Conservation (phyloP, 768 basidiomycete genomes). For the Termitomyces sp. region DNA sequence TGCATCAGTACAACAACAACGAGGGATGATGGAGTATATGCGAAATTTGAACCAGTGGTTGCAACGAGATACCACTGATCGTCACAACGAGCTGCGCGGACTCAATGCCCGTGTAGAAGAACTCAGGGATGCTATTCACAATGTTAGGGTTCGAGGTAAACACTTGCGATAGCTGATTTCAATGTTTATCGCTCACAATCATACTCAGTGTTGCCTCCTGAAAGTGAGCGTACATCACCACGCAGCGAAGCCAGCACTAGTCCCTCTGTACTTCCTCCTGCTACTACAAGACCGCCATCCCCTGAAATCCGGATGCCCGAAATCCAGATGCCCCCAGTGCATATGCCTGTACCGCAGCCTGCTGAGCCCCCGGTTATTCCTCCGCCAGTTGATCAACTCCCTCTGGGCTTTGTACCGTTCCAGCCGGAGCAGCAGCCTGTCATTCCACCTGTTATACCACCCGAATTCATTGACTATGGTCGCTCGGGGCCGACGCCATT, state of each 20-base stretch:
- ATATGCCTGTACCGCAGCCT: conserved; percentile 11
- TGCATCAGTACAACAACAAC: conserved; percentile 75
- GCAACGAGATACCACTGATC: conserved; percentile 72
- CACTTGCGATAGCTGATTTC: neutral
- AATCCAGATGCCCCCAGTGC: neutral
- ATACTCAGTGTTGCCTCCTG: conserved; percentile 8
- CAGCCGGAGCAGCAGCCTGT: no score
- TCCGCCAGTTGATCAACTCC: conserved; percentile 7
- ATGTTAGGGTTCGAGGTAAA: conserved; percentile 34
- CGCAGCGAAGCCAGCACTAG: conserved; percentile 6
- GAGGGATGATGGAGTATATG: conserved; percentile 81
- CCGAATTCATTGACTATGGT: neutral
- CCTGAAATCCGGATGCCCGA: conserved; percentile 4
- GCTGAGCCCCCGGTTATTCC: conserved; percentile 9
- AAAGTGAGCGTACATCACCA: conserved; percentile 12
- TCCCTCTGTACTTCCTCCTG: neutral
- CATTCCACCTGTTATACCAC: conserved; percentile 28
- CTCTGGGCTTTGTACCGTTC: conserved; percentile 16
- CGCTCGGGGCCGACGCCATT: neutral
- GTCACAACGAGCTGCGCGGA: conserved; percentile 68
- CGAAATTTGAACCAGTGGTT: conserved; percentile 75
- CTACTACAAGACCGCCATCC: neutral
- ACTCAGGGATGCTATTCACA: conserved; percentile 37
- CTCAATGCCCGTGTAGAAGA: conserved; percentile 61
- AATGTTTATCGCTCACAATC: neutral